Percentiles rank a stretch among this genome's conserved stretches.
Conservation (phyloP, 106 monocot species). For the Ottelia alismoides region DNA sequence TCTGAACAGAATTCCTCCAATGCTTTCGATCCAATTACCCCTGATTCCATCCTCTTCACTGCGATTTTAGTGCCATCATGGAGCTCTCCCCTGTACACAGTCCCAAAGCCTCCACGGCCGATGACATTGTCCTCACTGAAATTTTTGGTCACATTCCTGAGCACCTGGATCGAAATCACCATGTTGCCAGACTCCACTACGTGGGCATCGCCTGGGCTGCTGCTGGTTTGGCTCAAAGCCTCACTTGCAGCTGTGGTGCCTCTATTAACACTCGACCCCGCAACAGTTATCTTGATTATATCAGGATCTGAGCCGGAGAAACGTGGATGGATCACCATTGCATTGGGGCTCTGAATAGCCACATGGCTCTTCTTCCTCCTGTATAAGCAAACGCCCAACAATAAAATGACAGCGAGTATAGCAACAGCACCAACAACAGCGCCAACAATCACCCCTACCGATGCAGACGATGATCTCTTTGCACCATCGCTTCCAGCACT, state of each 20-base stretch:
- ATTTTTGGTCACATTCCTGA: constrained; percentile 37
- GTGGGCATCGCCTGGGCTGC: constrained; percentile 10
- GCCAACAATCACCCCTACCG: constrained; percentile 23
- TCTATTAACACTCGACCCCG: constrained; percentile 14
- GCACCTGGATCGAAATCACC: constrained; percentile 30
- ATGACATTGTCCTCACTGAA: constrained; percentile 38
- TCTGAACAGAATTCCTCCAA: constrained; percentile 44
- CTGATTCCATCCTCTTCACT: constrained; percentile 48
- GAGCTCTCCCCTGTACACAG: constrained; percentile 38
- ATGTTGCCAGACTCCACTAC: constrained; percentile 27
- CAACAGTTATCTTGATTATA: constrained; percentile 24
- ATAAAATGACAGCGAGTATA: constrained; percentile 10
- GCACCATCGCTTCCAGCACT: not conserved
- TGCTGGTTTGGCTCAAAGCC: constrained; percentile 9
- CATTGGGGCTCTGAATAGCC: constrained; percentile 34
- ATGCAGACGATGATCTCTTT: constrained; percentile 6
- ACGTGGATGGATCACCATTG: constrained; percentile 35
- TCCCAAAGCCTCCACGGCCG: constrained; percentile 60
- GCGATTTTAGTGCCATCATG: constrained; percentile 46
- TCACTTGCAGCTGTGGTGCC: constrained; percentile 6
- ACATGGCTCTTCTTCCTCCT: constrained; percentile 28
- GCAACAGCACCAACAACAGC: constrained; percentile 19
- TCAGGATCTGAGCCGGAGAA: constrained; percentile 43
- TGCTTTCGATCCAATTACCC: constrained; percentile 28
- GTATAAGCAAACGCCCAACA: constrained; percentile 17